Percentiles rank a stretch among this genome's conserved stretches.
Conservation (phyloP, 2,329 filamentous ascomycete species). For the Chrysoporthe cubensis region DNA sequence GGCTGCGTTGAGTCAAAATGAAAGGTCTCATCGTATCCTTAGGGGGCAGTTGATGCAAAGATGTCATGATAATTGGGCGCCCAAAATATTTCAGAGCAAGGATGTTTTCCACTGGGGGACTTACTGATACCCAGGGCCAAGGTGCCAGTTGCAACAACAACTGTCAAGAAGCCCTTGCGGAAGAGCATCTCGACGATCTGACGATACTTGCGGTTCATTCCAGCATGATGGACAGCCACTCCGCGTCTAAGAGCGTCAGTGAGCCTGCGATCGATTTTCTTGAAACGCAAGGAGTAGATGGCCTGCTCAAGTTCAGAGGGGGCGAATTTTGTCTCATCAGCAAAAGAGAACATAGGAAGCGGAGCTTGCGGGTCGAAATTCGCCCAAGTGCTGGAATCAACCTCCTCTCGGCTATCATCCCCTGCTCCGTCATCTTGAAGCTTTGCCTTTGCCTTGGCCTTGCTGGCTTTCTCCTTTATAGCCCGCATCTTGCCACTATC, state of each 20-base stretch:
- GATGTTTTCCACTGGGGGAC: neutral
- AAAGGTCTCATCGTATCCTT: no score
- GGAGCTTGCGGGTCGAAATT: constrained; percentile 70
- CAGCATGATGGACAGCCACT: constrained; percentile 77
- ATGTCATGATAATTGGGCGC: no score
- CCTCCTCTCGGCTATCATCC: constrained; percentile 51
- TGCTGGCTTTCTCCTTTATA: constrained; percentile 19
- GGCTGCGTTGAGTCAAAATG: no score
- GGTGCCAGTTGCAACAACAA: constrained; percentile 76
- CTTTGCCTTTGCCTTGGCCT: constrained; percentile 36
- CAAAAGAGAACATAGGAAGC: constrained; percentile 67
- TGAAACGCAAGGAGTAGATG: constrained; percentile 54
- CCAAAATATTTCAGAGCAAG: neutral
- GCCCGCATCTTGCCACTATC: constrained; percentile 37
- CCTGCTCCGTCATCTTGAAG: constrained; percentile 46
- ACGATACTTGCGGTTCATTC: constrained; percentile 78
- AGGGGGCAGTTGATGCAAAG: no score
- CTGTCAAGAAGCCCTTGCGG: constrained; percentile 70
- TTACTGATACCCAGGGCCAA: constrained; percentile 72
- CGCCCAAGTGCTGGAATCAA: constrained; percentile 62
- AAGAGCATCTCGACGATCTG: constrained; percentile 76
- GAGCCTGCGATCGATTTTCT: constrained; percentile 55
- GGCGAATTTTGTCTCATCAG: constrained; percentile 62
- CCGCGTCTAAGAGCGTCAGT: constrained; percentile 67
- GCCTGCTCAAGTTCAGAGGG: constrained; percentile 62